Percentiles rank a stretch among this genome's conserved stretches.
These are phyloP conservation scores for Dictyostelium gargantuum DNA, from an alignment of 208 protist species.

Conservation along the genomic window DNA sequence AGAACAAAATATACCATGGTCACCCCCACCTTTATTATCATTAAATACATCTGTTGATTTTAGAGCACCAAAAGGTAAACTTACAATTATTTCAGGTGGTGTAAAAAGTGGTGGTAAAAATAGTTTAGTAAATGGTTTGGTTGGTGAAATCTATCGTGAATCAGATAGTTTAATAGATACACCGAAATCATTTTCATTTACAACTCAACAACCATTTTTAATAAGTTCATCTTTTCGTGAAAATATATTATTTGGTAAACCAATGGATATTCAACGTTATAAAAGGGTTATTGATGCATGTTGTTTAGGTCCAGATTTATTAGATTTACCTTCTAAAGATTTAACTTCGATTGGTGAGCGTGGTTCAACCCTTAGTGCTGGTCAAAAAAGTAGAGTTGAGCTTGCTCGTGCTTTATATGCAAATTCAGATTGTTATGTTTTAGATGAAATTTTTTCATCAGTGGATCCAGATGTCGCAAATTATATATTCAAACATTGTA, in stretches of 20 bases:
- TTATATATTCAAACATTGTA: conserved; percentile 85
- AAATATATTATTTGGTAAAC: conserved; percentile 92
- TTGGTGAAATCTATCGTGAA: conserved; percentile 54
- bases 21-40: background rate
- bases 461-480: conserved; percentile 85
- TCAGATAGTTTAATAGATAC: background rate
- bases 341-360: conserved; percentile 68
- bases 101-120: background rate
- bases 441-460: conserved; percentile 84
- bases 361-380: conserved; percentile 76
- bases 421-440: conserved; percentile 80
- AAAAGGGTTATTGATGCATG: conserved; percentile 79
- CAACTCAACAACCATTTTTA: conserved; percentile 92
- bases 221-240: conserved; percentile 90
- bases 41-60: conserved; percentile 12
- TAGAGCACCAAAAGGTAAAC: conserved; percentile 15
- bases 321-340: background rate
- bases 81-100: conserved; percentile 6
- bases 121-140: conserved; percentile 36
- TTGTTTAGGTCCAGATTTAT: conserved; percentile 62
- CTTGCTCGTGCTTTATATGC: conserved; percentile 84
- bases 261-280: conserved; percentile 78
- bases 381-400: conserved; percentile 83
- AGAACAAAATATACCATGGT: background rate
- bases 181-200: conserved; percentile 83